phyloP scores from a whole-genome alignment of 2,329 filamentous ascomycete genomes.

The Aspergillus clavatus region DNA sequence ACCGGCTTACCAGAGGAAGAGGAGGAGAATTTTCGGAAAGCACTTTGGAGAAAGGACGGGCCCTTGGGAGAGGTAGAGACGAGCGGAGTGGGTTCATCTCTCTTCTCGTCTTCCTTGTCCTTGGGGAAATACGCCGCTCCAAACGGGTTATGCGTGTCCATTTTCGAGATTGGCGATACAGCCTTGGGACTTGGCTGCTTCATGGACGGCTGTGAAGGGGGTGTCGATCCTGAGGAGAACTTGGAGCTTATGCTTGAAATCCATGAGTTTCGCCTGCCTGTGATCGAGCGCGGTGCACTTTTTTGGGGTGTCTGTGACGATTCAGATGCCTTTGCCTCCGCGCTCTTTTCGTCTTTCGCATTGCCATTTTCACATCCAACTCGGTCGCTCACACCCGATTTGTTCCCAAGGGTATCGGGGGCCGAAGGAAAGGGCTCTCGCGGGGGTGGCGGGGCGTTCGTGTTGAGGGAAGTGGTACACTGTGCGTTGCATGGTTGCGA shows the following conservation, averaged over 20 bases:
- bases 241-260: slow-evolving; percentile 90
- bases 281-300: slow-evolving; percentile 27
- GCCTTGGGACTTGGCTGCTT: slow-evolving; percentile 30
- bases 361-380: slow-evolving; percentile 15
- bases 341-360: slow-evolving; percentile 15
- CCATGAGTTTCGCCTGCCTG: slow-evolving; percentile 72
- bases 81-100: slow-evolving; percentile 28
- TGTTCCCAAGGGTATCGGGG: slow-evolving; percentile 12
- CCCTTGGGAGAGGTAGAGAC: slow-evolving; percentile 66
- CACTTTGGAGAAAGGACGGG: slow-evolving; percentile 71
- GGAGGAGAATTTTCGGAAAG: slow-evolving; percentile 77
- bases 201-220: slow-evolving; percentile 33
- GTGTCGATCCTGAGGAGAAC: slow-evolving; percentile 61
- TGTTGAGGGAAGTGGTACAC: slow-evolving; percentile 21
- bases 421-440: slow-evolving; percentile 9
- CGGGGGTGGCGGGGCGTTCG: slow-evolving; percentile 16
- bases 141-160: slow-evolving; percentile 43
- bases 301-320: slow-evolving; percentile 21
- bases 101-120: slow-evolving; percentile 42
- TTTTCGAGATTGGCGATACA: slow-evolving; percentile 28
- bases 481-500: slow-evolving; percentile 16
- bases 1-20: slow-evolving; percentile 62
- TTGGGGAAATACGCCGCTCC: slow-evolving; percentile 39
- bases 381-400: slow-evolving; percentile 11
- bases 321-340: slow-evolving; percentile 20